These are phyloP conservation scores for Talaromyces amestolkiae DNA, from an alignment of 2,329 filamentous ascomycete species.

Conservation along the genomic window DNA sequence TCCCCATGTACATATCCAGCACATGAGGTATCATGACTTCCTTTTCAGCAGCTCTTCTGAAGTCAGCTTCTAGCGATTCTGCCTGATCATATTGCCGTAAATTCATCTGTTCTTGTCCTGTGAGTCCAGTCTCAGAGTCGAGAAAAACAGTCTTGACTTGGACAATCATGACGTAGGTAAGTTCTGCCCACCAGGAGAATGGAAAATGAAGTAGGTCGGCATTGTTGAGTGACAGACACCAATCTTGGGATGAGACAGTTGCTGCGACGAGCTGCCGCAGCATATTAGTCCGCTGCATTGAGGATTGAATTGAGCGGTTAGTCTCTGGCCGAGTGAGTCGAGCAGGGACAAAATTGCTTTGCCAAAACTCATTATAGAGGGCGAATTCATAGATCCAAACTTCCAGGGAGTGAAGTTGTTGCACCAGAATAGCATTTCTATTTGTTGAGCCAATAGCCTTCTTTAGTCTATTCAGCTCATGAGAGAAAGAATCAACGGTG, in stretches of 20 bases:
- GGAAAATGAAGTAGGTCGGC: neutral
- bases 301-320: neutral
- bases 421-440: constrained; percentile 4
- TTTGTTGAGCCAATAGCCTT: neutral
- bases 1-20: neutral
- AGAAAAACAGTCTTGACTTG: neutral
- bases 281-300: constrained; percentile 1
- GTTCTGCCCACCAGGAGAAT: neutral
- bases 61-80: constrained; percentile 1
- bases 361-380: neutral
- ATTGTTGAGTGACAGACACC: neutral
- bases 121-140: neutral
- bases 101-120: neutral
- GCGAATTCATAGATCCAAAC: neutral
- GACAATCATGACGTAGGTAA: neutral
- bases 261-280: neutral
- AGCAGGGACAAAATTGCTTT: neutral
- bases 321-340: neutral
- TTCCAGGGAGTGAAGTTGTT: neutral
- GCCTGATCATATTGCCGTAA: neutral
- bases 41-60: neutral
- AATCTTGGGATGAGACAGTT: constrained; percentile 3
- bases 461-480: neutral
- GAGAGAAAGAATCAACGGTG: constrained; percentile 6
- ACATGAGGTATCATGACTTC: constrained; percentile 2